phyloP scores from a whole-genome alignment of 495 filamentous ascomycete species.

The Penicillium bovifimosum region DNA sequence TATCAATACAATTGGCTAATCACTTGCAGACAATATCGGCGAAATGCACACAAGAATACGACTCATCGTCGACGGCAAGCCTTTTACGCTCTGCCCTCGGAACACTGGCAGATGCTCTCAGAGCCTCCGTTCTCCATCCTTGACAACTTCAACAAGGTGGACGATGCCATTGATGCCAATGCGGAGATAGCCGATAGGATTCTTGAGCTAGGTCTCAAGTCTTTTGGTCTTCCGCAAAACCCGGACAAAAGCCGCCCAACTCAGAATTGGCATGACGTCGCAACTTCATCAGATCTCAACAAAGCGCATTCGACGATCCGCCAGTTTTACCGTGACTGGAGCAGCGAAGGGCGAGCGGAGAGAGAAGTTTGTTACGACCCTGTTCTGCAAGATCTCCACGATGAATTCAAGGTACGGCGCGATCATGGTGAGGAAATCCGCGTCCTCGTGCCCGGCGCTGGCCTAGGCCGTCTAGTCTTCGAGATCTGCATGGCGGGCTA shows the following conservation, averaged over 20 bases:
- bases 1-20: background rate
- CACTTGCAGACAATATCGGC: slow-evolving; percentile 68
- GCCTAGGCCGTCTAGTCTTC: slow-evolving; percentile 79
- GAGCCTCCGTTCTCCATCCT: slow-evolving; percentile 76
- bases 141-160: slow-evolving; percentile 66
- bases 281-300: slow-evolving; percentile 68
- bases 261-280: slow-evolving; percentile 56
- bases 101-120: slow-evolving; percentile 76
- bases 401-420: slow-evolving; percentile 43
- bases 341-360: slow-evolving; percentile 66
- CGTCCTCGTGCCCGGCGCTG: slow-evolving; percentile 85
- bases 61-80: slow-evolving; percentile 84
- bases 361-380: slow-evolving; percentile 69
- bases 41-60: slow-evolving; percentile 72
- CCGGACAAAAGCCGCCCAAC: slow-evolving; percentile 29
- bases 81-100: slow-evolving; percentile 83
- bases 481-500: slow-evolving; percentile 76
- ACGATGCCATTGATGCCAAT: slow-evolving; percentile 85
- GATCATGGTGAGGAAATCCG: slow-evolving; percentile 39
- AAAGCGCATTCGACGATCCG: slow-evolving; percentile 87
- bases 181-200: slow-evolving; percentile 78
- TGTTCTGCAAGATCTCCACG: slow-evolving; percentile 56
- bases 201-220: slow-evolving; percentile 55
- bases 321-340: slow-evolving; percentile 97
- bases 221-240: slow-evolving; percentile 50